A percentile compares a stretch with the other conserved stretches of the same genome.
Evolutionary conservation across 257 asterid genomes (phyloP).

Genomic region (Petunia axillaris): DNA sequence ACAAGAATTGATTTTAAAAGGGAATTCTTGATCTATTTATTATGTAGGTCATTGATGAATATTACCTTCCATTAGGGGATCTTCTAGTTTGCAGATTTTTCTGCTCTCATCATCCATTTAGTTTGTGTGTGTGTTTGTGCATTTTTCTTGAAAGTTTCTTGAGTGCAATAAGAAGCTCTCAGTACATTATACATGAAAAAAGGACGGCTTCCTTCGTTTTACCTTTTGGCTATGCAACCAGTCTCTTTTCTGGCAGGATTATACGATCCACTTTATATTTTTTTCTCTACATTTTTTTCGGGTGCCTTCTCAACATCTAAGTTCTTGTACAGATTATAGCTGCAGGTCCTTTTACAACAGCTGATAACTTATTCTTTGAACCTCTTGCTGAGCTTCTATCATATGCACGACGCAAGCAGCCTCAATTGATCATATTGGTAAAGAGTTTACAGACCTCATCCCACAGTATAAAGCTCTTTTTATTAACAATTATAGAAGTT

Average conservation of each 20-base stretch:
- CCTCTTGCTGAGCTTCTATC: constrained; percentile 87
- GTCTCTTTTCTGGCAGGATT: constrained; percentile 20
- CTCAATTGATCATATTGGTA: constrained; percentile 90
- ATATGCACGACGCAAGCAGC: constrained; percentile 88
- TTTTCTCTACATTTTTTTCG: background rate
- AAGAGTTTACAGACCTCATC: constrained; percentile 26
- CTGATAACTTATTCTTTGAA: constrained; percentile 81
- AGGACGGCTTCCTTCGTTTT: no score
- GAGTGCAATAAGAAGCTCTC: background rate
- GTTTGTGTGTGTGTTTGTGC: background rate
- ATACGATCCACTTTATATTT: constrained; percentile 30
- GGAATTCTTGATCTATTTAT: background rate
- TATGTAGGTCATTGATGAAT: constrained; percentile 2
- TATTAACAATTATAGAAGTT: constrained; percentile 21
- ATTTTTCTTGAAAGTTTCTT: background rate
- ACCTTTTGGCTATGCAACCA: background rate
- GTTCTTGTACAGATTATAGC: constrained; percentile 77
- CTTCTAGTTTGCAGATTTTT: constrained; percentile 14
- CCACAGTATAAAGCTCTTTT: constrained; percentile 24
- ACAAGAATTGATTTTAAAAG: background rate
- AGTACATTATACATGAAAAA: background rate
- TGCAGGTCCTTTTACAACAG: constrained; percentile 93
- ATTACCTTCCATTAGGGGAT: background rate
- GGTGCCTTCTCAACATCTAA: constrained; percentile 26
- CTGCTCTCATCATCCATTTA: background rate